Evolutionary conservation across 2,329 filamentous ascomycete genomes (phyloP).

Genomic region (Purpureocillium lavendulum): DNA sequence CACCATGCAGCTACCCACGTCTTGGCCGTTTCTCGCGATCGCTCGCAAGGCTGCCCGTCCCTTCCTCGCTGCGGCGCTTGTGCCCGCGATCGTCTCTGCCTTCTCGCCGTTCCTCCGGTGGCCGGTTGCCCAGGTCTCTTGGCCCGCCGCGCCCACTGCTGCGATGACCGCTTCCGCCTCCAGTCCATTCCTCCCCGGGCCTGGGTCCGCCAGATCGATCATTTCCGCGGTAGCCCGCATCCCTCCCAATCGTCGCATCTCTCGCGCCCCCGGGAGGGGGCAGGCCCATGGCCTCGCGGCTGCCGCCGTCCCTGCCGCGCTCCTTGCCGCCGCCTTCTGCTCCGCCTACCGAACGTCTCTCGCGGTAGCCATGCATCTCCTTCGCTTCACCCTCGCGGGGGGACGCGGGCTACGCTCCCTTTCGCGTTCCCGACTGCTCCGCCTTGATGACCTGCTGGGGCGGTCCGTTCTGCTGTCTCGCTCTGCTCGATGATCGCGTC

Average conservation of each 20-base stretch:
- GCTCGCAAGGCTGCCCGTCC: conserved; percentile 24
- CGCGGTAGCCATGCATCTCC: conserved; percentile 35
- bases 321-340: conserved; percentile 19
- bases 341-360: conserved; percentile 28
- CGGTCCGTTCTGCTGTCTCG: conserved; percentile 32
- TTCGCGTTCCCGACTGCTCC: conserved; percentile 41
- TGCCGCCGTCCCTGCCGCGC: conserved; percentile 17
- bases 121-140: conserved; percentile 20
- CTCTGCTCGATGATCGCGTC: conserved; percentile 32
- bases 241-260: conserved; percentile 20
- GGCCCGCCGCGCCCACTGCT: conserved; percentile 26
- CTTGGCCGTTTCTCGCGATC: conserved; percentile 48
- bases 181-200: conserved; percentile 10
- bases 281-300: conserved; percentile 21
- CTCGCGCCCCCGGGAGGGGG: conserved; percentile 19
- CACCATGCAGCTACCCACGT: conserved; percentile 14
- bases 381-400: conserved; percentile 38
- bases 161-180: conserved; percentile 18
- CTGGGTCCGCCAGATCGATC: conserved; percentile 11
- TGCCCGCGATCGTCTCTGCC: conserved; percentile 26
- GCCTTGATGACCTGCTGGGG: conserved; percentile 32
- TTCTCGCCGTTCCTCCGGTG: conserved; percentile 24
- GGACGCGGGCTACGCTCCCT: conserved; percentile 33
- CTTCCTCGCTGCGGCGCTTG: conserved; percentile 39
- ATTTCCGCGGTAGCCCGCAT: conserved; percentile 20